A percentile compares a stretch with the other conserved stretches of the same genome.
phyloP scores from a whole-genome alignment of 78 protist genomes.

The Neovahlkampfia damariscottae region DNA sequence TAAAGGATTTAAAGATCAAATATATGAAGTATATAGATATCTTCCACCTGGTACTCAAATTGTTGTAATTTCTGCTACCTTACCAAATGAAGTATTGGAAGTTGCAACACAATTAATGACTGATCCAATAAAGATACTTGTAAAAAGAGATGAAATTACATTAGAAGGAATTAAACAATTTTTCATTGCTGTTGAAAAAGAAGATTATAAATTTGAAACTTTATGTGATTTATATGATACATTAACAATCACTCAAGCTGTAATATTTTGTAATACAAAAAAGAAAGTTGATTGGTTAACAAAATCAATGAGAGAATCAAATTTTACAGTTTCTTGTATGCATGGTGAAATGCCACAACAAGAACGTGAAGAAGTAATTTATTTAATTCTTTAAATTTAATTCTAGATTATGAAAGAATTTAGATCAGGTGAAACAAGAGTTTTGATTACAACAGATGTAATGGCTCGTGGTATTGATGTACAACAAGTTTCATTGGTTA shows the following conservation, averaged over 20 bases:
- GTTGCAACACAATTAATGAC: conserved; percentile 93
- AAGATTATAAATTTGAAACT: conserved; percentile 95
- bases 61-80: conserved; percentile 94
- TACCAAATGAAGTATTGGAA: conserved; percentile 89
- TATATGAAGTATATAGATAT: conserved; percentile 90
- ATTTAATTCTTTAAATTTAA: too few relatives aligned
- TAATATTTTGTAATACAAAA: conserved; percentile 92
- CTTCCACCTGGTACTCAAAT: conserved; percentile 86
- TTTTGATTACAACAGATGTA: conserved; percentile 98
- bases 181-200: conserved; percentile 82
- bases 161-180: conserved; percentile 98
- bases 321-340: conserved; percentile 87
- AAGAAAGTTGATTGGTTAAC: conserved; percentile 91
- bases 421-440: conserved; percentile 89
- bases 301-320: conserved; percentile 55
- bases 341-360: conserved; percentile 95
- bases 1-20: conserved; percentile 97
- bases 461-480: conserved; percentile 98
- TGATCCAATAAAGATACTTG: conserved; percentile 92
- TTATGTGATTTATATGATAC: conserved; percentile 97
- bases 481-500: conserved; percentile 94
- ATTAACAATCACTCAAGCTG: conserved; percentile 87
- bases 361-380: conserved; percentile 89
- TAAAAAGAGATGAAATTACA: conserved; percentile 97
- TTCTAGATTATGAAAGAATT: conserved; percentile 93